Evolutionary conservation across 75 land plant genomes (phyloP).

Genomic region (Pseudotsuga menziesii): DNA sequence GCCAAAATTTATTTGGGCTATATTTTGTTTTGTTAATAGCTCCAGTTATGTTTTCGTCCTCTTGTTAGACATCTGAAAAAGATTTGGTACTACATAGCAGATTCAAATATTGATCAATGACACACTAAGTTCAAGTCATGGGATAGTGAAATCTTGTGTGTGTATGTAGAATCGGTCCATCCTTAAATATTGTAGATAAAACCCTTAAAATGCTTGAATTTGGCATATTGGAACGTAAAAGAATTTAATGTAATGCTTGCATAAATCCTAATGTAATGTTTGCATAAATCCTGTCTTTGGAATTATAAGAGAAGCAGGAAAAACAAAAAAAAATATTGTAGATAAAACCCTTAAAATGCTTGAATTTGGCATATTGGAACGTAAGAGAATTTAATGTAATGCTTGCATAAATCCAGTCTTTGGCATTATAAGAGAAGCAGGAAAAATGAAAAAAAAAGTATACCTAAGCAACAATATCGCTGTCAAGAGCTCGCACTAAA

Average conservation of each 20-base stretch:
- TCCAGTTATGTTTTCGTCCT: not conserved
- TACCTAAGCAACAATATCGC: conserved; percentile 75
- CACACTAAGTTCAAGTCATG: not conserved
- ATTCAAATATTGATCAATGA: not conserved
- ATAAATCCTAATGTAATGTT: too few relatives aligned
- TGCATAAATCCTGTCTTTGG: too few relatives aligned
- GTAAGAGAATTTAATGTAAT: not conserved
- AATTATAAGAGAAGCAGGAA: too few relatives aligned
- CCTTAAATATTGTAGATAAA: too few relatives aligned
- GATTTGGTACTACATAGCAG: not conserved
- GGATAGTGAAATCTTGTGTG: not conserved
- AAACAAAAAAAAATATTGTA: too few relatives aligned
- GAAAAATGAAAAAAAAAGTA: not conserved
- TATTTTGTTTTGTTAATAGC: not conserved
- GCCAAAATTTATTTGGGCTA: not conserved
- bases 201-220: too few relatives aligned
- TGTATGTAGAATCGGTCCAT: not conserved
- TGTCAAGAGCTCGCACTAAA: conserved; percentile 57
- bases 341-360: not conserved
- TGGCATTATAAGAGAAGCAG: not conserved
- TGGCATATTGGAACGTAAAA: too few relatives aligned
- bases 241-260: too few relatives aligned
- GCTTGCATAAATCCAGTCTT: too few relatives aligned
- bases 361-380: not conserved
- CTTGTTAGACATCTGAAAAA: not conserved